Percentiles rank a stretch among this genome's conserved stretches.
Evolutionary conservation across 192 early-diverging fungal genomes (phyloP).

Genomic region (Tieghemiomyces parasiticus): DNA sequence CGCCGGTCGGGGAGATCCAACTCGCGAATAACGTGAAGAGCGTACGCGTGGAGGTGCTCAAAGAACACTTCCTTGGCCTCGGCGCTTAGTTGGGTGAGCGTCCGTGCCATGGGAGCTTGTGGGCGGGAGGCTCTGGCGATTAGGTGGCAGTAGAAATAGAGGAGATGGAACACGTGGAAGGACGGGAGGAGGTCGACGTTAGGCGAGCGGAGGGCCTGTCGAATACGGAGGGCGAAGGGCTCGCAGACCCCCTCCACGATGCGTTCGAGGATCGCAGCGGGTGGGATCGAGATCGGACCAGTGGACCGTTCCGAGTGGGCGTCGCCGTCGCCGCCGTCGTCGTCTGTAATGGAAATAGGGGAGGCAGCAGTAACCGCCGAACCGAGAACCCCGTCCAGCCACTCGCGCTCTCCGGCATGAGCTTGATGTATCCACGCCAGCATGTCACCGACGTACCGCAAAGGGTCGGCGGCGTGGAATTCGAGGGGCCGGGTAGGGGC

Average conservation of each 20-base stretch:
- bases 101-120: not conserved
- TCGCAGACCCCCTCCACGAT: not conserved
- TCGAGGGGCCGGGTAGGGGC: constrained; percentile 64
- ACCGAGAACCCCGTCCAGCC: constrained; percentile 42
- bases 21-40: not conserved
- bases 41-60: not conserved
- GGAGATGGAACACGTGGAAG: constrained; percentile 1
- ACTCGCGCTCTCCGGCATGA: constrained; percentile 70
- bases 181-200: not conserved
- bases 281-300: not conserved
- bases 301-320: too few species aligned
- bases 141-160: not conserved
- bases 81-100: not conserved
- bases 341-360: not conserved
- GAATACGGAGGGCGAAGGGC: not conserved
- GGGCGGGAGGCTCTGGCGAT: constrained; percentile 1
- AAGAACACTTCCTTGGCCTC: not conserved
- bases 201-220: not conserved
- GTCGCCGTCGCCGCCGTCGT: not conserved
- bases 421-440: constrained; percentile 94
- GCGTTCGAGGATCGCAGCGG: not conserved
- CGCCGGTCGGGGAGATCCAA: not conserved
- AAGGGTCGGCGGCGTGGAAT: constrained; percentile 78
- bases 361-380: not conserved
- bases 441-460: constrained; percentile 91